Conservation (phyloP, 225 moss, liverwort and hornwort genomes). For the Bryum argenteum region DNA sequence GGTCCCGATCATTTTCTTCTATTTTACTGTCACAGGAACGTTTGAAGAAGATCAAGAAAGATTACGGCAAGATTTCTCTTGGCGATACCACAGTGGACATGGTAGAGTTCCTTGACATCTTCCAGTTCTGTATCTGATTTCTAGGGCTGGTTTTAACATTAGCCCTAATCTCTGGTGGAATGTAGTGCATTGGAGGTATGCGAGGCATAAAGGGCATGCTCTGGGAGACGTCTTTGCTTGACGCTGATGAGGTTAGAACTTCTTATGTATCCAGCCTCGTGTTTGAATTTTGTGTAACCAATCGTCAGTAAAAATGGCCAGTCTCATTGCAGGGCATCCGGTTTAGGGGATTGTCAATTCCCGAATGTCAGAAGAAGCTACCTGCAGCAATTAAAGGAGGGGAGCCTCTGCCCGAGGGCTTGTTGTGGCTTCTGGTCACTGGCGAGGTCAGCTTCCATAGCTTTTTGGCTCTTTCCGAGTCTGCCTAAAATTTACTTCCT, state of each 20-base stretch:
- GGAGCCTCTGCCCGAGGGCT: conserved; percentile 80
- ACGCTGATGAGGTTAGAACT: conserved; percentile 66
- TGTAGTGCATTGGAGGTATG: conserved; percentile 85
- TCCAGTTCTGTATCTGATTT: not conserved
- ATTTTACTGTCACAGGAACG: conserved; percentile 40
- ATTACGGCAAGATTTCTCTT: conserved; percentile 56
- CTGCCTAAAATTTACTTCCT: not conserved
- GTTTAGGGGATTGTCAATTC: conserved; percentile 77
- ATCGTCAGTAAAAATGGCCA: not conserved
- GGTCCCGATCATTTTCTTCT: not conserved
- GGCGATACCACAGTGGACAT: conserved; percentile 65
- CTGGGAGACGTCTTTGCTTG: conserved; percentile 86
- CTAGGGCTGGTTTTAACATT: not conserved
- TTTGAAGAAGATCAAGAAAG: conserved; percentile 50
- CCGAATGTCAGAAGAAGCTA: conserved; percentile 80
- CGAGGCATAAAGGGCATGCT: conserved; percentile 93
- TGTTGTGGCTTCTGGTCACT: conserved; percentile 83
- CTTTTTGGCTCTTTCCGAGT: not conserved
- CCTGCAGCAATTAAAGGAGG: conserved; percentile 69
- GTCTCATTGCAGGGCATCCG: conserved; percentile 60
- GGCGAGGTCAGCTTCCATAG: conserved; percentile 54
- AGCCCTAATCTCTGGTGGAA: conserved; percentile 4
- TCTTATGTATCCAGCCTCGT: not conserved
- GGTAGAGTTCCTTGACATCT: conserved; percentile 31
- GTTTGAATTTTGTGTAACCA: not conserved